These are phyloP conservation scores for Delphinella strobiligena DNA, from an alignment of 2,329 filamentous ascomycete species.

Conservation along the genomic window DNA sequence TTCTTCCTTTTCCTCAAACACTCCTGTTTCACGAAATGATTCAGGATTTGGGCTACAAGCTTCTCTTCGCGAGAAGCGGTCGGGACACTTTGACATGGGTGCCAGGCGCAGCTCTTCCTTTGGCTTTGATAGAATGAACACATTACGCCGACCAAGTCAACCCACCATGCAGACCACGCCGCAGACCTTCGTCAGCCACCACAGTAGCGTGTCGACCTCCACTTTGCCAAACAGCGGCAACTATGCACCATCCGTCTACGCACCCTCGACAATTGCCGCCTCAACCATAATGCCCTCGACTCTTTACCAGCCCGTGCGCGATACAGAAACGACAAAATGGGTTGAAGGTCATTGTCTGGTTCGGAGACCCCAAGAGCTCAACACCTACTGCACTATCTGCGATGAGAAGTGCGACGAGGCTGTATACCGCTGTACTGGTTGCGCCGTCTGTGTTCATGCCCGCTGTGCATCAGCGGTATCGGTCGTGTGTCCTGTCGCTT, in stretches of 20 bases:
- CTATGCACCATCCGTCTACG: constrained; percentile 75
- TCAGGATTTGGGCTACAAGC: constrained; percentile 80
- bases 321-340: constrained; percentile 71
- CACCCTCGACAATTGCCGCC: constrained; percentile 72
- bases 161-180: background rate
- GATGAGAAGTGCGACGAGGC: constrained; percentile 65
- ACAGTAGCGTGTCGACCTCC: constrained; percentile 55
- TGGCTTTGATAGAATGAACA: constrained; percentile 59
- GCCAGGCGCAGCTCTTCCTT: constrained; percentile 87
- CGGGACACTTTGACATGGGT: constrained; percentile 73
- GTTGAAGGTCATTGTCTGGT: constrained; percentile 75
- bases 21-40: constrained; percentile 77
- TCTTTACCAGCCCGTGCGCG: constrained; percentile 64
- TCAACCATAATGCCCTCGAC: constrained; percentile 81
- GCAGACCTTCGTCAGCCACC: constrained; percentile 57
- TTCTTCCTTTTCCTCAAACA: constrained; percentile 62
- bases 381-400: constrained; percentile 58
- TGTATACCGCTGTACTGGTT: constrained; percentile 61
- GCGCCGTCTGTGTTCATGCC: constrained; percentile 42
- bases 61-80: constrained; percentile 85
- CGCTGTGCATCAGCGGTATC: constrained; percentile 49
- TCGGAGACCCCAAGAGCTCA: constrained; percentile 47
- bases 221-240: constrained; percentile 39
- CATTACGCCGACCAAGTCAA: constrained; percentile 46
- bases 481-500: constrained; percentile 54